A percentile compares a stretch with the other conserved stretches of the same genome.
phyloP scores from a whole-genome alignment of 1,284 basidiomycete species.

The Malassezia slooffiae region DNA sequence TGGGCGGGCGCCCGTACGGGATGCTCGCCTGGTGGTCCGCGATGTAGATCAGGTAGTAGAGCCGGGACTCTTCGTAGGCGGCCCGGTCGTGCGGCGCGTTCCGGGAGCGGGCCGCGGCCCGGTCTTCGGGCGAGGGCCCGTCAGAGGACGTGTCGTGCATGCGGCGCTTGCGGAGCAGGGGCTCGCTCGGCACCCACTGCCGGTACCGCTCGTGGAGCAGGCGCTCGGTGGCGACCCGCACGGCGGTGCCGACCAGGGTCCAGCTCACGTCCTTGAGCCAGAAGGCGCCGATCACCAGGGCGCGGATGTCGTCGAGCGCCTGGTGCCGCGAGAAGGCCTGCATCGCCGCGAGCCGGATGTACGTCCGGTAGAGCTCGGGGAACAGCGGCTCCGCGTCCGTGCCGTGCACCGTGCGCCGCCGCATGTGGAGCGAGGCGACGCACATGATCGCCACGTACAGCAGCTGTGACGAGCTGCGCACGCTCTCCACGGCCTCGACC shows the following conservation, averaged over 20 bases:
- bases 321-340: conserved; percentile 14
- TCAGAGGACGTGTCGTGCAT: too few species aligned
- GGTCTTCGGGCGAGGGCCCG: too few species aligned
- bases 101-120: background rate
- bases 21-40: conserved; percentile 10
- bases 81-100: background rate
- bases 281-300: conserved; percentile 10
- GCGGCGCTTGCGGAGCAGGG: background rate
- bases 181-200: background rate
- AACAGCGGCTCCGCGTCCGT: background rate
- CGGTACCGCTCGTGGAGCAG: conserved; percentile 9
- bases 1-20: conserved; percentile 12
- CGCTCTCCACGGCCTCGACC: conserved; percentile 1
- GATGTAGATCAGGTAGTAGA: conserved; percentile 13
- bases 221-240: conserved; percentile 12
- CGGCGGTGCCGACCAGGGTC: conserved; percentile 13
- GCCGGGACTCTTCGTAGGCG: conserved; percentile 12
- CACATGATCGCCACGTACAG: conserved; percentile 4
- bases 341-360: conserved; percentile 6
- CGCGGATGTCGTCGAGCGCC: conserved; percentile 10
- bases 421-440: conserved; percentile 1
- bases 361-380: conserved; percentile 8
- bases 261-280: conserved; percentile 13
- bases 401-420: background rate
- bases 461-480: background rate